Conservation (phyloP, 2,329 filamentous ascomycete species). For the Colletotrichum tamarilloi region DNA sequence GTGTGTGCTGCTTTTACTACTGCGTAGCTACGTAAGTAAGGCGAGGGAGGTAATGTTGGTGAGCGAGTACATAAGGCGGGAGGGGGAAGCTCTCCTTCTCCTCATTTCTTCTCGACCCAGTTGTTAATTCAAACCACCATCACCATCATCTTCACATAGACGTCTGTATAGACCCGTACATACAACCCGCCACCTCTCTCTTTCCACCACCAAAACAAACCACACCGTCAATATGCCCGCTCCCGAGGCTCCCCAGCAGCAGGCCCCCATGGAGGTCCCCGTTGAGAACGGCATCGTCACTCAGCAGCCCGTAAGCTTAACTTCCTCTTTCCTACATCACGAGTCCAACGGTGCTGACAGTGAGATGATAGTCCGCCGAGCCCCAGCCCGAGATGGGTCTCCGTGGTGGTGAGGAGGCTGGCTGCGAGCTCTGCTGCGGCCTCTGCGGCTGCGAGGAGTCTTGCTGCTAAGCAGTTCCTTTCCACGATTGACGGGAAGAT, state of each 20-base stretch:
- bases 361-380: conserved; percentile 9
- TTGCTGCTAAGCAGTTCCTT: conserved; percentile 49
- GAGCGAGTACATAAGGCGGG: conserved; percentile 27
- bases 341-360: not conserved
- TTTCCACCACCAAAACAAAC: not conserved
- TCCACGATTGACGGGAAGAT: not conserved
- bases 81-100: not conserved
- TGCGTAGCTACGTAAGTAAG: too few relatives aligned
- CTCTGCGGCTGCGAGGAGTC: conserved; percentile 56
- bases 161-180: not conserved
- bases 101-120: not conserved
- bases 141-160: not conserved
- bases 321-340: too few relatives aligned
- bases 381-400: conserved; percentile 55
- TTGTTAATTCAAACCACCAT: not conserved
- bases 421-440: conserved; percentile 58
- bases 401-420: conserved; percentile 57
- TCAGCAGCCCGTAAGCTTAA: conserved; percentile 53
- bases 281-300: conserved; percentile 49
- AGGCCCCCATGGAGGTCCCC: conserved; percentile 55
- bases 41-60: not conserved
- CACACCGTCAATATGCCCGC: conserved; percentile 50
- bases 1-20: not conserved
- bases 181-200: not conserved
- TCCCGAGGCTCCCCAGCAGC: conserved; percentile 53